Percentiles rank a stretch among this genome's conserved stretches.
Conservation (phyloP, 2,329 filamentous ascomycete genomes). For the Lachnellula suecica region DNA sequence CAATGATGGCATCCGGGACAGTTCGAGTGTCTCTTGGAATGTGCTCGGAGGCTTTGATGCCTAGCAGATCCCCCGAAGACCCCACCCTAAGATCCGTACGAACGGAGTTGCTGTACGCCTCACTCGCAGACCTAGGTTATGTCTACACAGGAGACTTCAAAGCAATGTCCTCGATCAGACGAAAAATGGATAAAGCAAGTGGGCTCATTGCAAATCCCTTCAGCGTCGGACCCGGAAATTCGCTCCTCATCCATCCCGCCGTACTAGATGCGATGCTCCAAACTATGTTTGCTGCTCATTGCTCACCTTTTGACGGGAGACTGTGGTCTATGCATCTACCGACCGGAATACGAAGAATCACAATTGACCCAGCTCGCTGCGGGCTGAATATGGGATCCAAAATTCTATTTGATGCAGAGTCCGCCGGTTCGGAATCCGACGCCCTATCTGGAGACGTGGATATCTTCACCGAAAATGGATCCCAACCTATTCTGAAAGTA, state of each 20-base stretch:
- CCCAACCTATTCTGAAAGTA: neutral
- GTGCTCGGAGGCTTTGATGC: neutral
- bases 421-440: neutral
- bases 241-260: constrained; percentile 43
- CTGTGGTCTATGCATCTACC: constrained; percentile 17
- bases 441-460: constrained; percentile 2
- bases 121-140: neutral
- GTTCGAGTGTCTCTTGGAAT: neutral
- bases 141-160: neutral
- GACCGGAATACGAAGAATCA: constrained; percentile 7
- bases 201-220: neutral
- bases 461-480: constrained; percentile 1
- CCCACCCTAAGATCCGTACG: neutral
- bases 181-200: neutral
- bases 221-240: neutral
- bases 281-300: constrained; percentile 38
- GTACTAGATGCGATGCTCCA: constrained; percentile 58
- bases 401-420: neutral
- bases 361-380: constrained; percentile 11
- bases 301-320: constrained; percentile 10
- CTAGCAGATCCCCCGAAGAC: neutral
- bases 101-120: neutral
- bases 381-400: neutral
- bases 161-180: neutral
- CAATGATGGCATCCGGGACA: neutral